Evolutionary conservation across 139 green algal genomes (phyloP), one percentile per base, ranked within the genome.

Genomic region (Yamagishiella unicocca): DNA sequence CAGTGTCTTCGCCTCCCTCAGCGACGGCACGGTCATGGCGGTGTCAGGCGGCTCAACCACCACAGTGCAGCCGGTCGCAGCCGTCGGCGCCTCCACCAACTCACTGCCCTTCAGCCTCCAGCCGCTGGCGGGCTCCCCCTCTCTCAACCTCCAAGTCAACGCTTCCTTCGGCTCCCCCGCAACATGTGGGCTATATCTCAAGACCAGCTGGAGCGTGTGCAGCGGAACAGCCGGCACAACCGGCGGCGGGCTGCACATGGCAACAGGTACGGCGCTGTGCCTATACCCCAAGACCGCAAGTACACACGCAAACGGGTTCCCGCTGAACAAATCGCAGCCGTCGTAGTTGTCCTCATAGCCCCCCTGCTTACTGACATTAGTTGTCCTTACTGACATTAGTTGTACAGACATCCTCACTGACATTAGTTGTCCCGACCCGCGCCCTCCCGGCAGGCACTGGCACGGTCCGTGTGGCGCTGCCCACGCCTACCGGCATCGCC

Each of bases 141-240:
- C 61, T 3, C n/a, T 88, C 27, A 74, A 27, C 31, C 68, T 93
- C 0, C 66, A 66, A 38, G 83, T 93, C 25, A 91, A 89, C 53
- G 62, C 62, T 19, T 89, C 58, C 45, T 83, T 93, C 42, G 90
- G 90, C 24, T 66, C 38, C 19, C 31, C 53, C 24, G 74, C 64
- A 25, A 31, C 31, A 6, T 93, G 90, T 53, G 58, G 77, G 22
- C 17, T 61, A 5, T 89, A 53, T 50, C 81, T 93, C 4, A 24
- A 33, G 7, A 74, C 68, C 33, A 81, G 74, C 29, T 92, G 88
- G 88, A 66, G 46, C 25, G 64, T 89, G 9, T 93, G 90, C 88
- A 73, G 55, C 8, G 33, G 1, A 6, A 21, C 70, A 37, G 17
- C 38, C 35, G 2, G 25, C 33, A 38, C 1, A 22, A 37, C 0